Percentiles rank a stretch among this genome's conserved stretches.
These are phyloP conservation scores for Thelonectria rubi DNA, from an alignment of 2,329 filamentous ascomycete genomes.

Conservation along the genomic window DNA sequence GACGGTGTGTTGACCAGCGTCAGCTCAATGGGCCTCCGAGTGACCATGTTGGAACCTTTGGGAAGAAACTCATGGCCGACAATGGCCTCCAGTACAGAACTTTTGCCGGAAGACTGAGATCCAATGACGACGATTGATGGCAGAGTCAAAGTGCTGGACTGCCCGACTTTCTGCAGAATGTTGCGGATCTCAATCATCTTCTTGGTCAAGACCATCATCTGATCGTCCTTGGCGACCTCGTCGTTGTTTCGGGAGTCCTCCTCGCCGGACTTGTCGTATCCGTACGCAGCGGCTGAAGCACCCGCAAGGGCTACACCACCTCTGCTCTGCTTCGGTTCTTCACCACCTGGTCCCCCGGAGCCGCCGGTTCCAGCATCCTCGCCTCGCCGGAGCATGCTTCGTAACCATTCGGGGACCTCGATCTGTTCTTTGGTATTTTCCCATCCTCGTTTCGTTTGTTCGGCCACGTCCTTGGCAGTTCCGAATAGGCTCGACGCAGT, in stretches of 20 bases:
- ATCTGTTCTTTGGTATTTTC: constrained; percentile 82
- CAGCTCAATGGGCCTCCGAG: constrained; percentile 91
- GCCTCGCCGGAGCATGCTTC: constrained; percentile 72
- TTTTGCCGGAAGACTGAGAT: constrained; percentile 97
- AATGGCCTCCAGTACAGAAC: constrained; percentile 94
- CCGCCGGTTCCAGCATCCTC: constrained; percentile 66
- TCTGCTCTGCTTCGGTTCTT: constrained; percentile 67
- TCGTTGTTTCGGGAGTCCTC: constrained; percentile 70
- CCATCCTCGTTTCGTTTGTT: constrained; percentile 84
- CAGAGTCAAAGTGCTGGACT: constrained; percentile 86
- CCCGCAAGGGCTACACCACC: constrained; percentile 71
- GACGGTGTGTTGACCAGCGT: constrained; percentile 95
- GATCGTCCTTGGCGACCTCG: constrained; percentile 84
- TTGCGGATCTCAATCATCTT: constrained; percentile 99
- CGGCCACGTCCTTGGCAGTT: constrained; percentile 76
- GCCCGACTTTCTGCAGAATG: constrained; percentile 89
- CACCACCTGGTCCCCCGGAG: constrained; percentile 58
- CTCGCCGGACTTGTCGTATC: constrained; percentile 74
- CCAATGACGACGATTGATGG: constrained; percentile 99
- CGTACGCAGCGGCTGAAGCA: constrained; percentile 80
- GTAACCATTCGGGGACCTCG: constrained; percentile 78
- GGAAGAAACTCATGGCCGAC: constrained; percentile 98
- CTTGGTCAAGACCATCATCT: constrained; percentile 99
- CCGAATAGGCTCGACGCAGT: constrained; percentile 76
- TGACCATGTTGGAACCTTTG: constrained; percentile 99